A percentile compares a stretch with the other conserved stretches of the same genome.
Evolutionary conservation across 495 filamentous ascomycete genomes (phyloP).

Genomic region (Staphylotrichum longicolle): DNA sequence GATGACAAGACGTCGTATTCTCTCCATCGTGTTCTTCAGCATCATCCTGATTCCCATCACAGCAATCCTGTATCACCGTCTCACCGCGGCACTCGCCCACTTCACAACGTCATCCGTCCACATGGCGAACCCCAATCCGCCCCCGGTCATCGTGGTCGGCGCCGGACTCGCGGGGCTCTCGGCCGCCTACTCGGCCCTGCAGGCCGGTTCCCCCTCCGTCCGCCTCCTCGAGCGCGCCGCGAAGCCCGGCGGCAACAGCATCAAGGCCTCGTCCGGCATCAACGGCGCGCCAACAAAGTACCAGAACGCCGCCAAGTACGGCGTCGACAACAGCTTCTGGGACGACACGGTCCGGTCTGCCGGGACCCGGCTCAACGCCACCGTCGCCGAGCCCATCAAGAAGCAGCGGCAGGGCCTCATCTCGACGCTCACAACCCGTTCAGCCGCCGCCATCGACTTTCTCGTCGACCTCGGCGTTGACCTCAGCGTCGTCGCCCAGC

Average conservation of each 20-base stretch:
- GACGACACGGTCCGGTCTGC: conserved; percentile 55
- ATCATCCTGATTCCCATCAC: conserved; percentile 23
- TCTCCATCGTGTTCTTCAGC: conserved; percentile 17
- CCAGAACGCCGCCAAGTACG: conserved; percentile 35
- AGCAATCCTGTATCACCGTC: conserved; percentile 20
- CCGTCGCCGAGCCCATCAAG: conserved; percentile 8
- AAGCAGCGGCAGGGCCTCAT: conserved; percentile 44
- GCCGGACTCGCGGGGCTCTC: conserved; percentile 54
- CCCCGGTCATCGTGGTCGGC: conserved; percentile 48
- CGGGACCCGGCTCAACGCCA: conserved; percentile 29
- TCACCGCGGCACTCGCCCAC: neutral
- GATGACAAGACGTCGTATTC: conserved; percentile 21
- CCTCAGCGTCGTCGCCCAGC: conserved; percentile 51
- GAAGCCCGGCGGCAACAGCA: conserved; percentile 60
- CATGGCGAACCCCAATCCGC: conserved; percentile 8
- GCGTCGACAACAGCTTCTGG: conserved; percentile 45
- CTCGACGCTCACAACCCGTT: conserved; percentile 39
- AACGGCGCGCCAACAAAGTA: conserved; percentile 57
- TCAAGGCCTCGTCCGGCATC: conserved; percentile 63
- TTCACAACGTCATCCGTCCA: neutral
- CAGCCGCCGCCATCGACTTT: conserved; percentile 49
- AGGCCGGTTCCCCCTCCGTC: conserved; percentile 43
- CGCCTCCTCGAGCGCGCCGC: conserved; percentile 52
- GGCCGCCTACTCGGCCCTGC: conserved; percentile 48
- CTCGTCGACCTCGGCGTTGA: conserved; percentile 54